Conservation (phyloP, 2,329 filamentous ascomycete genomes). For the Lachnellula hyalina region DNA sequence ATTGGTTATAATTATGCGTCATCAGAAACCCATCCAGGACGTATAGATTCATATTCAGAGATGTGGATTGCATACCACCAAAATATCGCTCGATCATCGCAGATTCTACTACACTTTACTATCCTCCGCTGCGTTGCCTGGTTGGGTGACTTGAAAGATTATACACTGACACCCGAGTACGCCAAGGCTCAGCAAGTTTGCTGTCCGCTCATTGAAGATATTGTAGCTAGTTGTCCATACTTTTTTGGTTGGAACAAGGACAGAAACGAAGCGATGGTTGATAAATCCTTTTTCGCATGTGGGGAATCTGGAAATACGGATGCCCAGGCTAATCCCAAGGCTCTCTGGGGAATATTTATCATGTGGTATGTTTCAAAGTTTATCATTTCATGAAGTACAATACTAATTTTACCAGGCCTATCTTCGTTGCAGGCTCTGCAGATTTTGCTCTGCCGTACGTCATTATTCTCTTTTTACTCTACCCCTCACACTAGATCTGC, state of each 20-base stretch:
- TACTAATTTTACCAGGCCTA: too few relatives aligned
- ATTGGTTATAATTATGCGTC: slow-evolving; percentile 40
- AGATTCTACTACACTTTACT: slow-evolving; percentile 49
- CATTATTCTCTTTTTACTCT: too few relatives aligned
- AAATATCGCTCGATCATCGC: slow-evolving; percentile 50
- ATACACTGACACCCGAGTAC: slow-evolving; percentile 56
- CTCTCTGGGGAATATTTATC: slow-evolving; percentile 10
- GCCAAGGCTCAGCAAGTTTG: slow-evolving; percentile 46
- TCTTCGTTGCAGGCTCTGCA: too few relatives aligned
- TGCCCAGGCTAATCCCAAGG: slow-evolving; percentile 7
- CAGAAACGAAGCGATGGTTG: slow-evolving; percentile 28
- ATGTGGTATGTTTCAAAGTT: background rate
- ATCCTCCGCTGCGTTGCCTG: slow-evolving; percentile 55
- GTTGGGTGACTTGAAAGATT: slow-evolving; percentile 53
- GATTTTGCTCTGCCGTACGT: too few relatives aligned
- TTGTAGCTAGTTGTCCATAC: slow-evolving; percentile 55
- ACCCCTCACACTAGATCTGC: too few relatives aligned
- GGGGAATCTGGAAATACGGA: slow-evolving; percentile 34
- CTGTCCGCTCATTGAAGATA: slow-evolving; percentile 49
- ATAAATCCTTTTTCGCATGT: slow-evolving; percentile 44
- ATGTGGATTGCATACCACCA: slow-evolving; percentile 52
- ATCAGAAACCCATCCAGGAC: slow-evolving; percentile 53
- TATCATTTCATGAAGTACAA: too few relatives aligned
- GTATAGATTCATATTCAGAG: slow-evolving; percentile 53
- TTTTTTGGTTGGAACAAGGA: slow-evolving; percentile 54